phyloP scores from a whole-genome alignment of 1,284 basidiomycete species.

The Fomes fomentarius region DNA sequence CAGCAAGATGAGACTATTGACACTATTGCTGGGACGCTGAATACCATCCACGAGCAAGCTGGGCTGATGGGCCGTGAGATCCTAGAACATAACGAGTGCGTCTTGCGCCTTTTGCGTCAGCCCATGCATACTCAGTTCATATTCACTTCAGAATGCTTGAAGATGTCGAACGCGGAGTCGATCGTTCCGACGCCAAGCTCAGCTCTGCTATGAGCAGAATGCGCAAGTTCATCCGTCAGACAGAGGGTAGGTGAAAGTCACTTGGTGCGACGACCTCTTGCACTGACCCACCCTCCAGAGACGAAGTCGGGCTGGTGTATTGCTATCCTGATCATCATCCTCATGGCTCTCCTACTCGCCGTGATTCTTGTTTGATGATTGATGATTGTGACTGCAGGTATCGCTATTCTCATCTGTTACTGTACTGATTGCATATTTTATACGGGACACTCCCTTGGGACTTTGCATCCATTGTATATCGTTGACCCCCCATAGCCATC shows the following conservation, averaged over 20 bases:
- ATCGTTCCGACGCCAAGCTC: conserved; percentile 73
- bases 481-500: not conserved
- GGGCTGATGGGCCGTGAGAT: conserved; percentile 91
- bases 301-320: conserved; percentile 78
- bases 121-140: not conserved
- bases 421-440: conserved; percentile 16
- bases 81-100: conserved; percentile 85
- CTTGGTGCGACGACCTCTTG: no score
- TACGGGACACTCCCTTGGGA: conserved; percentile 14
- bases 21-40: conserved; percentile 83
- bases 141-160: conserved; percentile 68
- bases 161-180: conserved; percentile 79
- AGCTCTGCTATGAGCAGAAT: conserved; percentile 71
- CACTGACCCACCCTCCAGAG: conserved; percentile 41
- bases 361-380: conserved; percentile 59
- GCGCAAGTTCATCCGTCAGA: conserved; percentile 81
- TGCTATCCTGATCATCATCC: conserved; percentile 57
- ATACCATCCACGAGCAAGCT: conserved; percentile 83
- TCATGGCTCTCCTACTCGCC: conserved; percentile 56
- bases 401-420: conserved; percentile 2
- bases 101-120: not conserved
- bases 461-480: conserved; percentile 15
- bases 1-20: conserved; percentile 88
- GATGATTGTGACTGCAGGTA: conserved; percentile 2
- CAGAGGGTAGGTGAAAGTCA: conserved; percentile 78